These are phyloP conservation scores for Phlegmacium glaucopus DNA, from an alignment of 768 basidiomycete genomes.

Conservation along the genomic window DNA sequence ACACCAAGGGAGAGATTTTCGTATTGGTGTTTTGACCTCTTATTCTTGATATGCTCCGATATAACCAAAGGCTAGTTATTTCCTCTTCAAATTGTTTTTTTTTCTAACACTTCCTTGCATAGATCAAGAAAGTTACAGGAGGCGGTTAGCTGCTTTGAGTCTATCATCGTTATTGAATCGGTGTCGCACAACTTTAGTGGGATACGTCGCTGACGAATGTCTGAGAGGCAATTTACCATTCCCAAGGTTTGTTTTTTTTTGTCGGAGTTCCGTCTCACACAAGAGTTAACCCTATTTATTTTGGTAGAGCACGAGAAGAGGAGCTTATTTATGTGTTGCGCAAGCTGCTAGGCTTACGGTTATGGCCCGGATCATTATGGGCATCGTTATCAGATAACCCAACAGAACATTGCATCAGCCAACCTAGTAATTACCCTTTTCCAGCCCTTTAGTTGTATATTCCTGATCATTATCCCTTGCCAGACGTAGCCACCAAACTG, in stretches of 20 bases:
- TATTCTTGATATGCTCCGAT: constrained; percentile 78
- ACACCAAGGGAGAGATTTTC: constrained; percentile 82
- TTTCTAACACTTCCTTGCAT: background rate
- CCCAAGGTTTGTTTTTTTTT: constrained; percentile 50
- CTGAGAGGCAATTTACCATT: constrained; percentile 88
- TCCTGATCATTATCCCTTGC: background rate
- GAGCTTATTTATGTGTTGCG: constrained; percentile 83
- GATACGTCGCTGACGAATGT: constrained; percentile 81
- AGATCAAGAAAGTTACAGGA: constrained; percentile 62
- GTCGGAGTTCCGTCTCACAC: background rate
- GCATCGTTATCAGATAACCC: constrained; percentile 70
- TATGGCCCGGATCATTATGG: constrained; percentile 78
- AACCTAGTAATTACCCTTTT: constrained; percentile 46
- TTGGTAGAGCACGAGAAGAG: constrained; percentile 73
- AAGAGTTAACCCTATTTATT: background rate
- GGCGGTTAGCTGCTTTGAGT: constrained; percentile 69
- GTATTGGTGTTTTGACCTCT: constrained; percentile 88
- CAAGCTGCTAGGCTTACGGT: constrained; percentile 66
- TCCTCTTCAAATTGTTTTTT: background rate
- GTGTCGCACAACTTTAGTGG: constrained; percentile 63
- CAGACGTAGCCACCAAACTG: constrained; percentile 19
- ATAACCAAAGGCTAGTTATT: constrained; percentile 49
- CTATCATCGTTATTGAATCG: constrained; percentile 73
- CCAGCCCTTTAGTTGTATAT: background rate
- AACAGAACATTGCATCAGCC: constrained; percentile 46